Conservation (phyloP, 768 basidiomycete genomes). For the Xerocomellus amylosporus region DNA sequence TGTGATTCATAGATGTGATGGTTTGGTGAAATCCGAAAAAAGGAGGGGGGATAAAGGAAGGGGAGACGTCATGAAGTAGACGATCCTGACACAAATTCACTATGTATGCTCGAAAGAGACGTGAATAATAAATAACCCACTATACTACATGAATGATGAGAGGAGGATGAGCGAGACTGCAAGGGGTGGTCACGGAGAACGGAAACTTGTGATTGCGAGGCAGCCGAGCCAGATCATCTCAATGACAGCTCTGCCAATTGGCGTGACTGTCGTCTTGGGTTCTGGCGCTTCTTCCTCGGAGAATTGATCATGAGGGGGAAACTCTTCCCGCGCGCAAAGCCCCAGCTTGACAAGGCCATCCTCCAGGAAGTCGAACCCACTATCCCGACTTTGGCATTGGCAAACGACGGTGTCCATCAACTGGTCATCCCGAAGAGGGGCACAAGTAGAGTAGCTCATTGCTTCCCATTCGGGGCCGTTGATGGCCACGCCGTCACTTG, state of each 20-base stretch:
- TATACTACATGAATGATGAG: slow-evolving; percentile 13
- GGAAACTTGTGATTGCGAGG: slow-evolving; percentile 47
- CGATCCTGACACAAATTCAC: neutral
- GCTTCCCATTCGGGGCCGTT: slow-evolving; percentile 57
- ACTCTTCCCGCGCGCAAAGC: slow-evolving; percentile 43
- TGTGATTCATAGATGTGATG: slow-evolving; percentile 8
- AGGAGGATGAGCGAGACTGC: neutral
- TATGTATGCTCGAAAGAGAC: neutral
- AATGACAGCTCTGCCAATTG: slow-evolving; percentile 48
- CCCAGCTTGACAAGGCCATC: slow-evolving; percentile 78
- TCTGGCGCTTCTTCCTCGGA: slow-evolving; percentile 40
- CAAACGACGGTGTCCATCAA: slow-evolving; percentile 50
- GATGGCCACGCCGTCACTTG: slow-evolving; percentile 66
- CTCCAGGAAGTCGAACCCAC: slow-evolving; percentile 75
- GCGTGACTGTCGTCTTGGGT: slow-evolving; percentile 40
- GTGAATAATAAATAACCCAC: slow-evolving; percentile 2
- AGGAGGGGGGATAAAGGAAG: neutral
- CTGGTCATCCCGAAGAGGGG: slow-evolving; percentile 34
- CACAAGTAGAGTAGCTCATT: slow-evolving; percentile 33
- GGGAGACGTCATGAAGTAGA: neutral
- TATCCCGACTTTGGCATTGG: slow-evolving; percentile 56
- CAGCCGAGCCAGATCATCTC: slow-evolving; percentile 58
- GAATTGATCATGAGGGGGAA: neutral
- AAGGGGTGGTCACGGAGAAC: slow-evolving; percentile 12
- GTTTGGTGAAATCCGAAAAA: neutral